Conservation (phyloP, 768 basidiomycete genomes). For the Exidia glandulosa region DNA sequence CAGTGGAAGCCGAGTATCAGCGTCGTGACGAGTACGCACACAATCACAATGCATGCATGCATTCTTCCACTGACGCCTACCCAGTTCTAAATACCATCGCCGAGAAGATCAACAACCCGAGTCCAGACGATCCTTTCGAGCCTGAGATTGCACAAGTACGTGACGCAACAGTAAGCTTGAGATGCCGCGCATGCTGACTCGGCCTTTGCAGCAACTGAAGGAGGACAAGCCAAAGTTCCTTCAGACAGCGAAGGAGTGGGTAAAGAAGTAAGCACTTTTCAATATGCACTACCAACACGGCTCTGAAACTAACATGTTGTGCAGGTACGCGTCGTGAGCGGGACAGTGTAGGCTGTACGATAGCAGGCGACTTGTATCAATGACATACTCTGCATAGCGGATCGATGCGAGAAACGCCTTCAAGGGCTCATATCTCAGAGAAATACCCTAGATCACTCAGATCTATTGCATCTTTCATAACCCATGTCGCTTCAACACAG, state of each 20-base stretch:
- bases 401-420: too few species aligned
- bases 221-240: constrained; percentile 66
- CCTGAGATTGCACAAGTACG: constrained; percentile 54
- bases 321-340: not conserved
- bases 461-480: too few species aligned
- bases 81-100: constrained; percentile 65
- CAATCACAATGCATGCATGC: not conserved
- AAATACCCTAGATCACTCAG: too few species aligned
- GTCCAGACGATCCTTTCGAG: constrained; percentile 80
- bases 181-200: not conserved
- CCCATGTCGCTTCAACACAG: too few species aligned
- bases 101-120: constrained; percentile 82
- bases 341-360: not conserved
- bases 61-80: constrained; percentile 7
- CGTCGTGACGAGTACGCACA: constrained; percentile 47
- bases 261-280: constrained; percentile 53
- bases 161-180: not conserved
- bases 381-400: too few species aligned
- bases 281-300: not conserved
- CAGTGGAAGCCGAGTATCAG: constrained; percentile 84
- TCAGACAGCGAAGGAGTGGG: constrained; percentile 70
- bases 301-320: not conserved
- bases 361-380: too few species aligned
- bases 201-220: constrained; percentile 48
- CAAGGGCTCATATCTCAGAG: too few species aligned